Evolutionary conservation across 1,284 basidiomycete species (phyloP), one percentile per base, ranked within the genome.

Genomic region (Heterobasidion irregulare): DNA sequence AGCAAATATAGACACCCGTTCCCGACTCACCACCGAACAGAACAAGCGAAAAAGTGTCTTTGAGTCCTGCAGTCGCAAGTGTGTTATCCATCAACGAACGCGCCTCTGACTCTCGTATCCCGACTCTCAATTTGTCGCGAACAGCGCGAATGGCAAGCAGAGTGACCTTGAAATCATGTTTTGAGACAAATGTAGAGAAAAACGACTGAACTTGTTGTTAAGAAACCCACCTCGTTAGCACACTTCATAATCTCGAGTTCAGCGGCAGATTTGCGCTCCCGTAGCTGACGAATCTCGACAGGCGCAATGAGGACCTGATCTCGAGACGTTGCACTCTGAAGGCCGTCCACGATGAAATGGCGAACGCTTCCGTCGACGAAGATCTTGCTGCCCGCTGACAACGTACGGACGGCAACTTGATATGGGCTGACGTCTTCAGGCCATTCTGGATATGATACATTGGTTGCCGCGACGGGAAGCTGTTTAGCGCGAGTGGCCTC

Each of bases 211-310:
- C 26, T 35, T 19, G 45, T 15, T 2, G n/a, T 35, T 36, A 8
- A 15, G 2, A 48, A 33, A 50, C 1, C 44, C n/a, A 91, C 89
- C 76, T 92, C 86, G 64, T 92, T 93, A 4, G 76, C 89, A 65
- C 89, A 94, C 62, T 78, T 81, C 66, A 94, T 66, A 52, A 94
- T 75, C 8, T 78, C 78, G 12, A 92, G 71, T 64, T 94, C 92
- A 45, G 82, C 74, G 10, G 67, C 57, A 19, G 84, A 89, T 68
- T 94, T 94, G 58, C 84, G 75, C 67, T 92, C 87, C 18, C 92
- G 75, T 36, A 92, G 66, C 43, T 74, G 71, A 18, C 74, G 74
- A n/a, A 92, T 73, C 52, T 77, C 77, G 5, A 68, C 57, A 18
- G 82, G 80, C 0, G 84, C 81, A 34, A 75, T 75, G 8, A 70